A percentile compares a stretch with the other conserved stretches of the same genome.
phyloP scores from a whole-genome alignment of 331 rosid genomes.

The Spiraea crenata region DNA sequence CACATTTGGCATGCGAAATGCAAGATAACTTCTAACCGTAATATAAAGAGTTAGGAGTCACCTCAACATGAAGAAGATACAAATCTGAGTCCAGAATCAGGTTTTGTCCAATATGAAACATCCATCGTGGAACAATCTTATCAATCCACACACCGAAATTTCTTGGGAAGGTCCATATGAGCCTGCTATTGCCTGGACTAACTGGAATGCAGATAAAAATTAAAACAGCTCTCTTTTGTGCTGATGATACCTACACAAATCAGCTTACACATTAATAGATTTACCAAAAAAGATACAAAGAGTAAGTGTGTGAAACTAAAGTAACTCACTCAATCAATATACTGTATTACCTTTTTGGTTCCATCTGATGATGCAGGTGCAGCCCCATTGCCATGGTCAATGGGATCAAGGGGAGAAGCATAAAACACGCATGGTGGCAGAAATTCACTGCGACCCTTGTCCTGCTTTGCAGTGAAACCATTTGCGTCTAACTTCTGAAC shows the following conservation, averaged over 20 bases:
- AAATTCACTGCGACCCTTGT: slow-evolving; percentile 44
- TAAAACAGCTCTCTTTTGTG: slow-evolving; percentile 33
- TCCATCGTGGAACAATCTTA: slow-evolving; percentile 81
- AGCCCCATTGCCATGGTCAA: slow-evolving; percentile 30
- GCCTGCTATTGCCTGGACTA: slow-evolving; percentile 92
- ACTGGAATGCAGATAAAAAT: slow-evolving; percentile 80
- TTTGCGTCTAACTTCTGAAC: slow-evolving; percentile 45
- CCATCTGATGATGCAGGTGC: slow-evolving; percentile 42
- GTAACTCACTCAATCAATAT: neutral
- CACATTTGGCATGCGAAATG: neutral
- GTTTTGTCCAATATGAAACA: slow-evolving; percentile 82
- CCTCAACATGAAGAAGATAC: slow-evolving; percentile 92
- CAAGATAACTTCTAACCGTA: neutral
- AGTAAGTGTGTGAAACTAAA: neutral
- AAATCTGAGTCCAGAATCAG: slow-evolving; percentile 87
- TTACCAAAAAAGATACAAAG: slow-evolving; percentile 4
- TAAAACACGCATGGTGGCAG: slow-evolving; percentile 65
- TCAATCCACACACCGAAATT: slow-evolving; percentile 73
- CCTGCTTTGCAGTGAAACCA: slow-evolving; percentile 64
- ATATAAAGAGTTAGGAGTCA: slow-evolving; percentile 27
- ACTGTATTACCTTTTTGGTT: slow-evolving; percentile 41
- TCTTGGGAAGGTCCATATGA: slow-evolving; percentile 88
- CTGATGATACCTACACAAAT: slow-evolving; percentile 48
- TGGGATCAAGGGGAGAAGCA: slow-evolving; percentile 26
- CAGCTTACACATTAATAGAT: slow-evolving; percentile 2